Evolutionary conservation across 495 filamentous ascomycete genomes (phyloP).

Genomic region (Tetracladium setigerum): DNA sequence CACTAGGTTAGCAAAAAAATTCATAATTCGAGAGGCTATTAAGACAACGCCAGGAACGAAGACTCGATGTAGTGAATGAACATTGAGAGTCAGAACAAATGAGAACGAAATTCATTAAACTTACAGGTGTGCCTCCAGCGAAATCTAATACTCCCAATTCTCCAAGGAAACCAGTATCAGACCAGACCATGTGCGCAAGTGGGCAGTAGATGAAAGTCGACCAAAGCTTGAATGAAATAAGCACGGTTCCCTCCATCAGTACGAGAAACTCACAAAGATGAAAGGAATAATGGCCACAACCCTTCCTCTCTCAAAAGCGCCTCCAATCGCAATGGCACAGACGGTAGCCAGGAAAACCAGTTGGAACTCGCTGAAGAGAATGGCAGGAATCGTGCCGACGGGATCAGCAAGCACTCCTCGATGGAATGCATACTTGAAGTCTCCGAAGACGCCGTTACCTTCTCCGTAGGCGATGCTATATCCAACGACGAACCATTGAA

Average conservation of each 20-base stretch:
- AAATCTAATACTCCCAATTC: constrained; percentile 73
- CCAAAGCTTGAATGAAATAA: constrained; percentile 64
- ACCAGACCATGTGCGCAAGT: constrained; percentile 93
- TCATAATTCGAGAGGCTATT: no score
- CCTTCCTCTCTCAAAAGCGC: constrained; percentile 72
- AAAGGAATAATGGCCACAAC: constrained; percentile 80
- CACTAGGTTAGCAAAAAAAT: no score
- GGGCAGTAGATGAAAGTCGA: constrained; percentile 76
- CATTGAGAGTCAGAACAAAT: constrained; percentile 71
- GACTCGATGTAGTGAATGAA: constrained; percentile 29
- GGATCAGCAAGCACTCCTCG: constrained; percentile 69
- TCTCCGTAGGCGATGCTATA: constrained; percentile 88
- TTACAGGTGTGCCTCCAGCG: constrained; percentile 79
- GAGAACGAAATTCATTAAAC: constrained; percentile 23
- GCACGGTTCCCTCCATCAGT: constrained; percentile 44
- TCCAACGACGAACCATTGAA: constrained; percentile 99
- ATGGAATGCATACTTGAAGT: constrained; percentile 80
- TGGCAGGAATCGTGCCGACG: constrained; percentile 77
- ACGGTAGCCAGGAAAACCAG: constrained; percentile 77
- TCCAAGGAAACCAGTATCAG: constrained; percentile 67
- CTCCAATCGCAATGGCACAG: constrained; percentile 70
- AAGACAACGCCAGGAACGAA: no score
- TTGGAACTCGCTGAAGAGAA: constrained; percentile 74
- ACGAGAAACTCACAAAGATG: constrained; percentile 57
- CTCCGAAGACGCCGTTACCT: constrained; percentile 79